Evolutionary conservation across 2,329 filamentous ascomycete species (phyloP).

Genomic region (Xylariaceae sp.): DNA sequence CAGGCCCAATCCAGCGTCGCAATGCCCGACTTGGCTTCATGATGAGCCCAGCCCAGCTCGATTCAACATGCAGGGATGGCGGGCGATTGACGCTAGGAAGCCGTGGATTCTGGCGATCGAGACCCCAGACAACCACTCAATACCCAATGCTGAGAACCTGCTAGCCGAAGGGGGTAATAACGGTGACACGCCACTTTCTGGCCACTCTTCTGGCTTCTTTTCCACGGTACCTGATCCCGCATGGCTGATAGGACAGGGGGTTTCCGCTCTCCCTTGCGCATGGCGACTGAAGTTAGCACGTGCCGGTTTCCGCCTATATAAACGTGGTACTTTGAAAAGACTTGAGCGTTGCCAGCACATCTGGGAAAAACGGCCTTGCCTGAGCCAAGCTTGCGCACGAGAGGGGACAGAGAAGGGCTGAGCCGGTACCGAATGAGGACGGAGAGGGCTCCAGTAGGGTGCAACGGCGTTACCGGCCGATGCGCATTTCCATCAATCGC

Average conservation of each 20-base stretch:
- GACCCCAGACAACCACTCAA: not conserved
- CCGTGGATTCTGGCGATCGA: not conserved
- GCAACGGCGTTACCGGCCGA: not conserved
- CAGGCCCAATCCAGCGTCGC: constrained; percentile 11
- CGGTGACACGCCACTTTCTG: not conserved
- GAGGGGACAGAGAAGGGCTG: not conserved
- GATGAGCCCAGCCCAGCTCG: constrained; percentile 13
- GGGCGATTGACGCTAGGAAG: constrained; percentile 2
- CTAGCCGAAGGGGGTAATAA: constrained; percentile 15
- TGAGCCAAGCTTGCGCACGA: not conserved
- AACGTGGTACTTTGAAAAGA: not conserved
- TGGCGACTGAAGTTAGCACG: not conserved
- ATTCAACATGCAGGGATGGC: constrained; percentile 10
- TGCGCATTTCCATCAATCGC: not conserved
- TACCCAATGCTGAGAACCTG: not conserved
- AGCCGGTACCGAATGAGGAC: not conserved
- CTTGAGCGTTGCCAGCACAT: not conserved
- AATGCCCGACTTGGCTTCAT: constrained; percentile 10
- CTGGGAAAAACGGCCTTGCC: not conserved
- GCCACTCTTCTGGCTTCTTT: not conserved
- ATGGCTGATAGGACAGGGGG: not conserved
- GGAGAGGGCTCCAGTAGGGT: not conserved
- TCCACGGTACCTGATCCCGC: not conserved
- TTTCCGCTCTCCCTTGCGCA: not conserved
- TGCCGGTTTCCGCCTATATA: not conserved